phyloP scores from a whole-genome alignment of 257 asterid genomes.

The Forsythia viridissima region DNA sequence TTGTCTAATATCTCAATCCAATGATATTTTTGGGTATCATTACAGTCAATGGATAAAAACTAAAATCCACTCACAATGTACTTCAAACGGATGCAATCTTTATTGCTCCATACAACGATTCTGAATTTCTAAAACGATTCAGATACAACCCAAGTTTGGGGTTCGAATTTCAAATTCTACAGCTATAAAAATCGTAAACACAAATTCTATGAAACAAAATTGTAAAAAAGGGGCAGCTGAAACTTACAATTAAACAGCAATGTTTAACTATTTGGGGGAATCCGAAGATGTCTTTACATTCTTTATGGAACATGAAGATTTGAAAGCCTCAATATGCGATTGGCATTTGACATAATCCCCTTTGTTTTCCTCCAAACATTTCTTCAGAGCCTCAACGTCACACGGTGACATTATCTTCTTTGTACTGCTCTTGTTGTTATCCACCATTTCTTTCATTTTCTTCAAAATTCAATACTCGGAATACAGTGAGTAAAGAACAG shows the following conservation, averaged over 20 bases:
- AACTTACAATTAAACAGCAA: constrained; percentile 19
- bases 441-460: constrained; percentile 36
- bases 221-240: background rate
- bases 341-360: constrained; percentile 62
- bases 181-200: background rate
- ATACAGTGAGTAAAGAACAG: background rate
- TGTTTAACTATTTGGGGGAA: constrained; percentile 14
- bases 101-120: background rate
- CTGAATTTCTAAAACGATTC: background rate
- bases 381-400: constrained; percentile 63
- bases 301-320: constrained; percentile 48
- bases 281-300: constrained; percentile 39
- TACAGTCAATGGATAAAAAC: background rate
- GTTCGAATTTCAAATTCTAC: background rate
- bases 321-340: constrained; percentile 72
- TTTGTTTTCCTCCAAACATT: constrained; percentile 67
- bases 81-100: background rate
- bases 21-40: background rate
- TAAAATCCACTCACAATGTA: background rate
- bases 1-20: background rate
- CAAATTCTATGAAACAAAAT: background rate
- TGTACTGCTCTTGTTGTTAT: constrained; percentile 28
- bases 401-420: constrained; percentile 45
- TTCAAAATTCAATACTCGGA: background rate
- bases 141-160: background rate